Base-by-base conservation (phyloP, 1,284 basidiomycete species). In the Ustilago hordei region DNA sequence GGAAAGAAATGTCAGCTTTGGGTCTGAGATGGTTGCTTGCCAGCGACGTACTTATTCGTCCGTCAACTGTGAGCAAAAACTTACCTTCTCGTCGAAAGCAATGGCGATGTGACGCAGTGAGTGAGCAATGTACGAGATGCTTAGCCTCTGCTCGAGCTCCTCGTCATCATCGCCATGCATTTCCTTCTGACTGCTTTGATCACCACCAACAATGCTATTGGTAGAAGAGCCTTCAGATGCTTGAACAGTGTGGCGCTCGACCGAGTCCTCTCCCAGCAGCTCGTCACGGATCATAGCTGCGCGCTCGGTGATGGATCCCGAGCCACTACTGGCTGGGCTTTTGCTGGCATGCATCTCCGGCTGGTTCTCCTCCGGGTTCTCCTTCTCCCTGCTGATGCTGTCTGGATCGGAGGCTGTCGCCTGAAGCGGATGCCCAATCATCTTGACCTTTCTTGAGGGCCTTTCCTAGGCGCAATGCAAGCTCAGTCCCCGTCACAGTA, bases 81-180 rank as follows among this genome's bases (percentile, higher is more conserved):
- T 57, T 39, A 76, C 74, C 65, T 72, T 76, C 52, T 76, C 69
- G 15, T 76, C 69, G 31, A 69, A 76, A 8, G 69, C 61, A 54
- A 67, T 23, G 6, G 69, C 65, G 38, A 76, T 72, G 64, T 76
- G 65, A 31, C 62, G 62, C 13, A 76, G 65, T 7, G 74, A 62
- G 17, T 68, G 69, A 4, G 65, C 47, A 36, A 76, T 76, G 15
- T 53, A 38, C 0, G 74, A 71, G 5, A 7, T 54, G 34, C 38
- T 38, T 17, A 69, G 43, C 13, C 60, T 61, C 11, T 69, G 58
- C n/a, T 76, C 65, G 1, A 72, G 54, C 7, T 50, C 43, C 3
- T 38, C 48, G 1, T 60, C 48, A 13, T 57, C 35, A 13, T 32
- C 15, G 6, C 17, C 7, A 23, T 17, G 28, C 3, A 38, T 11